A percentile compares a stretch with the other conserved stretches of the same genome.
phyloP scores from a whole-genome alignment of 2,329 filamentous ascomycete genomes.

The Dendrostoma leiphaemia region DNA sequence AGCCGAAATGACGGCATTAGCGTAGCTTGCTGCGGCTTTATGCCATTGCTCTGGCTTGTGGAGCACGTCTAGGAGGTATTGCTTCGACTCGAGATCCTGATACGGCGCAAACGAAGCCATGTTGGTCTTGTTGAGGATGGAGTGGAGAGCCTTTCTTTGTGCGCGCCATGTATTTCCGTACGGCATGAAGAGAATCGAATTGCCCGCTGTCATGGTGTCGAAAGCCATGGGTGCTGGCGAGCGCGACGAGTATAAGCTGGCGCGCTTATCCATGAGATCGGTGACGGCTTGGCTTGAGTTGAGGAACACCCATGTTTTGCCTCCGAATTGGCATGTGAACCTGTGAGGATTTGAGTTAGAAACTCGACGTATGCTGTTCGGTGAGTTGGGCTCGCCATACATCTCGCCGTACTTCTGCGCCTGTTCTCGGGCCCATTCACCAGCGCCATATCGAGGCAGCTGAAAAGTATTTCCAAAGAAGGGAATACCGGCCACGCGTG shows the following conservation, averaged over 20 bases:
- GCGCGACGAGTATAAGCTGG: slow-evolving; percentile 37
- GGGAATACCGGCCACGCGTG: not conserved
- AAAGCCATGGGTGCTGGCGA: slow-evolving; percentile 34
- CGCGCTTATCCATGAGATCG: slow-evolving; percentile 38
- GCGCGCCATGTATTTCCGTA: slow-evolving; percentile 3
- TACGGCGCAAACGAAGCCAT: slow-evolving; percentile 2
- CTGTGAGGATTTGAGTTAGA: not conserved
- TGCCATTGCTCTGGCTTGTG: not conserved
- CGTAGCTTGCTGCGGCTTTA: no score
- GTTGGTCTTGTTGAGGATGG: slow-evolving; percentile 1
- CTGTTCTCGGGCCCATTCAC: not conserved
- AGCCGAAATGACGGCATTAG: no score
- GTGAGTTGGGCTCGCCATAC: slow-evolving; percentile 15
- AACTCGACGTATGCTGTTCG: no score
- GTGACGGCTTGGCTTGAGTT: slow-evolving; percentile 35
- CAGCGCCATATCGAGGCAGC: not conserved
- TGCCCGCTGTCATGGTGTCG: not conserved
- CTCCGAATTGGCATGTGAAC: slow-evolving; percentile 30
- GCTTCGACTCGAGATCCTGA: slow-evolving; percentile 9
- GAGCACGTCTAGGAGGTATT: slow-evolving; percentile 5
- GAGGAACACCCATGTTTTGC: slow-evolving; percentile 36
- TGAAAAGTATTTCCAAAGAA: not conserved
- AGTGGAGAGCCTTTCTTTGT: not conserved
- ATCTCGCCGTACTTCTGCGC: slow-evolving; percentile 24
- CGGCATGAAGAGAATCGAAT: slow-evolving; percentile 9